Conservation (phyloP, 805 yeast species). For the Pichia membranifaciens region DNA sequence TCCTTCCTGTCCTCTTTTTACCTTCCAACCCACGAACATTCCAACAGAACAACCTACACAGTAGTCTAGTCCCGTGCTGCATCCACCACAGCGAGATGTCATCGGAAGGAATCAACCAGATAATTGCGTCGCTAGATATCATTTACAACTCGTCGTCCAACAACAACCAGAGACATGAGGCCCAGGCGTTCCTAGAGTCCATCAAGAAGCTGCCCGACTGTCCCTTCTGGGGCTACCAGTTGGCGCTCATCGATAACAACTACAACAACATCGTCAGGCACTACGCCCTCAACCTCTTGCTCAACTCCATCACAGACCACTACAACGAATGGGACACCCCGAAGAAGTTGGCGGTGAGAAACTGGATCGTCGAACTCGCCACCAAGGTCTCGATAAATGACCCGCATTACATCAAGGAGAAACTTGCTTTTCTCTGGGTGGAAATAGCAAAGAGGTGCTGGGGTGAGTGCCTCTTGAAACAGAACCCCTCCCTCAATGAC, state of each 20-base stretch:
- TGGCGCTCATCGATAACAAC: slow-evolving; percentile 60
- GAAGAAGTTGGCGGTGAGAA: slow-evolving; percentile 62
- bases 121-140: slow-evolving; percentile 68
- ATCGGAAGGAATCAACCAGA: slow-evolving; percentile 58
- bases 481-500: slow-evolving; percentile 5
- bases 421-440: slow-evolving; percentile 86
- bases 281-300: slow-evolving; percentile 78
- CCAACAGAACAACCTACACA: too few relatives aligned
- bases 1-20: too few relatives aligned
- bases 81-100: slow-evolving; percentile 1
- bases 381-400: slow-evolving; percentile 53
- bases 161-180: slow-evolving; percentile 49
- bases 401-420: slow-evolving; percentile 87
- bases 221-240: slow-evolving; percentile 87
- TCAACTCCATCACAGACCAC: slow-evolving; percentile 56
- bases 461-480: slow-evolving; percentile 61
- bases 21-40: too few relatives aligned
- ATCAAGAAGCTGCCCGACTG: slow-evolving; percentile 75
- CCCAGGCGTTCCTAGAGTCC: slow-evolving; percentile 63
- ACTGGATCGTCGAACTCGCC: slow-evolving; percentile 81
- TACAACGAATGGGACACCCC: slow-evolving; percentile 51
- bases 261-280: slow-evolving; percentile 74
- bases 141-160: slow-evolving; percentile 63
- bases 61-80: too few relatives aligned
- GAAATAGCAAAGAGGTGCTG: slow-evolving; percentile 84